Evolutionary conservation across 1,284 basidiomycete species (phyloP).

Genomic region (Sporisorium scitamineum): DNA sequence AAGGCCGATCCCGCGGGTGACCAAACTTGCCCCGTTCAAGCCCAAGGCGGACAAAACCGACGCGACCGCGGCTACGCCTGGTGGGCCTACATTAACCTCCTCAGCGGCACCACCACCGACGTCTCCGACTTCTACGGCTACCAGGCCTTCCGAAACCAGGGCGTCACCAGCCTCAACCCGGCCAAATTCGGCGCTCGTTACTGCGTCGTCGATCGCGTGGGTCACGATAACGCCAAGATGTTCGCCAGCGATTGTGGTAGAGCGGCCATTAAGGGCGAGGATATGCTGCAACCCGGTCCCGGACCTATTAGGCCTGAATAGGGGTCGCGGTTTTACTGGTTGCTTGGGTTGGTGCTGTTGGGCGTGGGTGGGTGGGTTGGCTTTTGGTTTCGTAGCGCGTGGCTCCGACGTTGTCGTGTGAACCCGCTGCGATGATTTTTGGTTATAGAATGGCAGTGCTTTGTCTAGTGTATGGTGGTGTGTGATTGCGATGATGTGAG

Average conservation of each 20-base stretch:
- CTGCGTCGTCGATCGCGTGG: slow-evolving; percentile 29
- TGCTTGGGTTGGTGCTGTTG: not conserved
- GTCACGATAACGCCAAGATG: slow-evolving; percentile 35
- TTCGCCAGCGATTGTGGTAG: slow-evolving; percentile 42
- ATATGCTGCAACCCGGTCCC: slow-evolving; percentile 15
- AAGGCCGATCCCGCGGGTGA: slow-evolving; percentile 32
- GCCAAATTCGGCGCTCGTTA: slow-evolving; percentile 19
- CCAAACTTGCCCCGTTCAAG: slow-evolving; percentile 40
- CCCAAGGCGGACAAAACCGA: slow-evolving; percentile 54
- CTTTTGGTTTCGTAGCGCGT: no score
- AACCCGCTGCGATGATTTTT: no score
- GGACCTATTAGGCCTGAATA: slow-evolving; percentile 18
- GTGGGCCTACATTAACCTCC: slow-evolving; percentile 57
- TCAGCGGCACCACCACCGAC: slow-evolving; percentile 49
- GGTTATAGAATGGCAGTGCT: no score
- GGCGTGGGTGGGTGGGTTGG: not conserved
- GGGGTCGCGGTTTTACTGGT: not conserved
- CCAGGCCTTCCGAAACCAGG: slow-evolving; percentile 2
- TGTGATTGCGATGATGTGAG: no score
- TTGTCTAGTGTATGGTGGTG: no score
- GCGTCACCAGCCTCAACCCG: slow-evolving; percentile 8
- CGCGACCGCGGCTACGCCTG: slow-evolving; percentile 57
- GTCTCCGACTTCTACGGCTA: slow-evolving; percentile 47
- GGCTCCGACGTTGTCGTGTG: no score
- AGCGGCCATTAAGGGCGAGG: slow-evolving; percentile 31